Conservation (phyloP, 1,139 yeast species). For the Suhomyces bolitotheri region DNA sequence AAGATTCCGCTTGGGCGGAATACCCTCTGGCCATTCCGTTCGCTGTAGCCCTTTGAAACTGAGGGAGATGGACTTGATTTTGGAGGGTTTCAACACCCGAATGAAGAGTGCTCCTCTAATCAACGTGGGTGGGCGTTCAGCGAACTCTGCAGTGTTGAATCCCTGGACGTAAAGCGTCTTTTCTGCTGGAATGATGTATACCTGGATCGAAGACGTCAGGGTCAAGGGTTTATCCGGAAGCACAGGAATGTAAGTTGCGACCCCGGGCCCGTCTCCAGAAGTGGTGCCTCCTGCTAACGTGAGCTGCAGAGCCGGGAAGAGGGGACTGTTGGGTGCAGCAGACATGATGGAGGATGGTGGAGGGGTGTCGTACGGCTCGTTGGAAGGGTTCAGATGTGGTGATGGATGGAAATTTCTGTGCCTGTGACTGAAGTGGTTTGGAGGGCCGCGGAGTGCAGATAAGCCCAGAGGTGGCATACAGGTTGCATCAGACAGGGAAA, state of each 20-base stretch:
- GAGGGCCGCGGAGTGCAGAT: no score
- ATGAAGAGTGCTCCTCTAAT: slow-evolving; percentile 80
- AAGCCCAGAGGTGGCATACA: no score
- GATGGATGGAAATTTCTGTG: no score
- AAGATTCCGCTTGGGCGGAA: slow-evolving; percentile 80
- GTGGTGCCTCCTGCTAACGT: slow-evolving; percentile 16
- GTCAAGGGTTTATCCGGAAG: slow-evolving; percentile 52
- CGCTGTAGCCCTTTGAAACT: slow-evolving; percentile 70
- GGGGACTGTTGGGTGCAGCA: slow-evolving; percentile 26
- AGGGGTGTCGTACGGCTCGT: no score
- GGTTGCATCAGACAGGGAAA: no score
- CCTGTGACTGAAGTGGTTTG: no score
- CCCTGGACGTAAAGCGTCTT: slow-evolving; percentile 81
- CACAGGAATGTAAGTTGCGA: slow-evolving; percentile 31
- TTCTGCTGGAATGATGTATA: slow-evolving; percentile 71
- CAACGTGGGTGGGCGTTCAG: slow-evolving; percentile 75
- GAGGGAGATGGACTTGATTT: slow-evolving; percentile 67
- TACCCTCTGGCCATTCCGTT: slow-evolving; percentile 99
- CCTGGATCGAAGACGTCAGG: slow-evolving; percentile 48
- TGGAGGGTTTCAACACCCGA: slow-evolving; percentile 71
- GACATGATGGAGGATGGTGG: slow-evolving; percentile 6
- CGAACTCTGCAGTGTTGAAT: slow-evolving; percentile 64
- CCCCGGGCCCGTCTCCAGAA: slow-evolving; percentile 7
- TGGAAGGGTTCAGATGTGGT: no score
- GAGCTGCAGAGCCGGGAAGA: slow-evolving; percentile 36